Evolutionary conservation across 257 asterid genomes (phyloP).

Genomic region (Primulina tabacum): DNA sequence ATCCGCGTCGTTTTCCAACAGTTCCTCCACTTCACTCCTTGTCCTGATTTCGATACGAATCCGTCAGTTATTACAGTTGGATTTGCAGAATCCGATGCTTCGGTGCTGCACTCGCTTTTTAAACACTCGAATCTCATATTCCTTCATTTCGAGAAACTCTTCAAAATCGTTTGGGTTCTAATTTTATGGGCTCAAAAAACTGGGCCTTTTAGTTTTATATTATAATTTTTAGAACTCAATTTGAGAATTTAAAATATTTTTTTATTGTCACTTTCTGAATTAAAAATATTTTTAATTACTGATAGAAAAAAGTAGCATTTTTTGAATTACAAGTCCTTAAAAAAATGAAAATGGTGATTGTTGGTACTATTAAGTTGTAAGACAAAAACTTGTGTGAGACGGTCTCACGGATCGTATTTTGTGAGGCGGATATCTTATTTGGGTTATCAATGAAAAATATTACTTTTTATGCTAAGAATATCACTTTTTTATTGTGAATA

Average conservation of each 20-base stretch:
- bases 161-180: not conserved
- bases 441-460: no score
- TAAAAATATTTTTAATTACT: no score
- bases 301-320: not conserved
- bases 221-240: not conserved
- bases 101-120: conserved; percentile 2
- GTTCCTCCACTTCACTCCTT: not conserved
- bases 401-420: no score
- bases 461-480: no score
- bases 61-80: conserved; percentile 22
- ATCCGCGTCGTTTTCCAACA: conserved; percentile 29
- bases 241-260: not conserved
- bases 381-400: no score
- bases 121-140: conserved; percentile 4
- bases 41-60: conserved; percentile 15
- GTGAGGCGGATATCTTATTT: no score
- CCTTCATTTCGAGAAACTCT: not conserved
- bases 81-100: conserved; percentile 19
- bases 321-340: no score
- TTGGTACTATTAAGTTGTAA: no score
- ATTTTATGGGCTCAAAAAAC: not conserved
- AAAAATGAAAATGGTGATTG: no score
- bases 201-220: not conserved
- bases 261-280: no score
- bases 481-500: no score